Evolutionary conservation across 495 filamentous ascomycete species (phyloP).

Genomic region (Hypoxylon fragiforme): DNA sequence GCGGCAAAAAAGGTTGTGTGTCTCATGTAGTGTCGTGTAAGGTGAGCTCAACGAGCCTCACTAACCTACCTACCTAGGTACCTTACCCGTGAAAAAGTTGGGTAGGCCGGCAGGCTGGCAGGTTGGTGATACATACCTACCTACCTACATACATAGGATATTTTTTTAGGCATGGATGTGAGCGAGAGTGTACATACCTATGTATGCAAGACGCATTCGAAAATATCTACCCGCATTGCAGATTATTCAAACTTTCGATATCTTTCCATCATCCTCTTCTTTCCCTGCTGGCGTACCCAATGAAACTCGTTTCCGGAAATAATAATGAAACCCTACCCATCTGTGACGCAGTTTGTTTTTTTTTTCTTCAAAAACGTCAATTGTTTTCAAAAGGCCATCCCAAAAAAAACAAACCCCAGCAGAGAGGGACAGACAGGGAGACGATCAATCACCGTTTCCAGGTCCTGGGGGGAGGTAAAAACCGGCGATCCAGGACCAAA

Average conservation of each 20-base stretch:
- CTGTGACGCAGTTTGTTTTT: not conserved
- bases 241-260: not conserved
- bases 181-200: no score
- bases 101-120: not conserved
- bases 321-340: conserved; percentile 22
- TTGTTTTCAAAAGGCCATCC: no score
- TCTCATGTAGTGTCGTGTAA: not conserved
- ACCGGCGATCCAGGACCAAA: conserved; percentile 8
- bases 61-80: not conserved
- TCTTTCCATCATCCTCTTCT: not conserved
- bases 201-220: not conserved
- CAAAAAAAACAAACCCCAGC: no score
- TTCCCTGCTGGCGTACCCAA: no score
- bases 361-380: not conserved
- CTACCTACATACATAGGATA: not conserved
- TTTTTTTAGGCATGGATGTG: not conserved
- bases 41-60: not conserved
- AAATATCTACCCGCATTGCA: not conserved
- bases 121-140: not conserved
- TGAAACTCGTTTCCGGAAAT: conserved; percentile 2
- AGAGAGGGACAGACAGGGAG: not conserved
- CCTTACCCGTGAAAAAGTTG: no score
- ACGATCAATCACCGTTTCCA: conserved; percentile 22
- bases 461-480: conserved; percentile 13
- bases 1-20: conserved; percentile 16